Evolutionary conservation across 2,329 filamentous ascomycete genomes (phyloP).

Genomic region (Ophiostoma novo-ulmi): DNA sequence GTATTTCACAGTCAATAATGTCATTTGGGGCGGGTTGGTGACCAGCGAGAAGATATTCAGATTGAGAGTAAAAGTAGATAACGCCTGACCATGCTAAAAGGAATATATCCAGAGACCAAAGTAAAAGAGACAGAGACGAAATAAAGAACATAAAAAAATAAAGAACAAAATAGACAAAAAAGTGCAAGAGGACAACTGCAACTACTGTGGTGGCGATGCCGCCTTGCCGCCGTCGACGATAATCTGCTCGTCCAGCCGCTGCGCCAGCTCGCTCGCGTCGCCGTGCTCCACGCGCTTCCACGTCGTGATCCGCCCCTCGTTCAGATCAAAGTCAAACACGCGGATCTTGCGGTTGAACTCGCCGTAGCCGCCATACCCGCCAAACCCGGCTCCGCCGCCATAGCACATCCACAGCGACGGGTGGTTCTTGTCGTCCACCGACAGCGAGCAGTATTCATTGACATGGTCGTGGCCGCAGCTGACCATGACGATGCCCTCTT

Average conservation of each 20-base stretch:
- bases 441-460: constrained; percentile 90
- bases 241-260: constrained; percentile 56
- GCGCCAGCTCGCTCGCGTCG: constrained; percentile 37
- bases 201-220: constrained; percentile 34
- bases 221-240: constrained; percentile 58
- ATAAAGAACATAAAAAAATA: background rate
- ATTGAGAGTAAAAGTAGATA: background rate
- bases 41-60: background rate
- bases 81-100: constrained; percentile 3
- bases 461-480: constrained; percentile 94
- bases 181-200: no score
- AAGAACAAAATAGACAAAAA: background rate
- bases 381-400: constrained; percentile 84
- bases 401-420: constrained; percentile 97
- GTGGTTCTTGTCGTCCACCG: constrained; percentile 46
- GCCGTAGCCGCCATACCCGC: constrained; percentile 88
- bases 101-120: background rate
- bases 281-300: constrained; percentile 83
- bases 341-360: constrained; percentile 78
- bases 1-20: background rate
- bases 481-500: constrained; percentile 79
- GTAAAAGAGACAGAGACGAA: background rate
- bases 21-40: no score
- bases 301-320: constrained; percentile 78
- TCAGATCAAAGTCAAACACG: constrained; percentile 90